Conservation (phyloP, 106 monocot genomes). For the Xerophyta viscosa region DNA sequence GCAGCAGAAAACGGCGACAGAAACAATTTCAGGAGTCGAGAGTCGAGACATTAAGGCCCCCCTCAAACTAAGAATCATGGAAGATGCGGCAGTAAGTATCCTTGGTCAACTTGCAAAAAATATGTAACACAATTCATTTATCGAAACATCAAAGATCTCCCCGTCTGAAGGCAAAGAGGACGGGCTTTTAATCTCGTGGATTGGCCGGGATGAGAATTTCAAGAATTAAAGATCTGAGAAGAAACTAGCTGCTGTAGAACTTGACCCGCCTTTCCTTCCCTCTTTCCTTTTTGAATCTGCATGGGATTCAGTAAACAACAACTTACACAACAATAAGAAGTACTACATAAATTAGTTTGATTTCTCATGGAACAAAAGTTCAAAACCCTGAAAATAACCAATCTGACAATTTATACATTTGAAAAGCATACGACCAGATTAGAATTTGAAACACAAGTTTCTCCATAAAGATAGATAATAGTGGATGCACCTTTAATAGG, state of each 20-base stretch:
- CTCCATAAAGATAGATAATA: not conserved
- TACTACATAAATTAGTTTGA: not conserved
- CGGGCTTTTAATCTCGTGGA: not conserved
- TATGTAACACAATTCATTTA: too few relatives aligned
- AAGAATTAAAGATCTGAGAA: constrained; percentile 45
- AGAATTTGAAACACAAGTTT: not conserved
- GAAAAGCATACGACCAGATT: too few relatives aligned
- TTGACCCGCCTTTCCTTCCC: constrained; percentile 14
- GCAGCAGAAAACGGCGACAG: too few relatives aligned
- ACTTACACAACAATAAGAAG: not conserved
- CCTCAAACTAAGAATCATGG: too few relatives aligned
- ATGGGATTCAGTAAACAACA: not conserved
- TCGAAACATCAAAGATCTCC: too few relatives aligned
- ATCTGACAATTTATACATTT: too few relatives aligned
- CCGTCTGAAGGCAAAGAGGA: too few relatives aligned
- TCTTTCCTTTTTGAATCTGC: constrained; percentile 27
- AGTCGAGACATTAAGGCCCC: too few relatives aligned
- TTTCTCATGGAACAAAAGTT: not conserved
- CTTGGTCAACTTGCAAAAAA: too few relatives aligned
- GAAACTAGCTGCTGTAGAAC: constrained; percentile 20
- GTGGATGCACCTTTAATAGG: constrained; percentile 22
- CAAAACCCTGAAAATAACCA: too few relatives aligned
- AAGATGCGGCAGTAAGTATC: too few relatives aligned
- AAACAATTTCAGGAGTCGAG: too few relatives aligned
- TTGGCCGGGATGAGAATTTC: not conserved